A percentile compares a stretch with the other conserved stretches of the same genome.
Evolutionary conservation across 495 filamentous ascomycete genomes (phyloP).

Genomic region (Penicillium paxilli): DNA sequence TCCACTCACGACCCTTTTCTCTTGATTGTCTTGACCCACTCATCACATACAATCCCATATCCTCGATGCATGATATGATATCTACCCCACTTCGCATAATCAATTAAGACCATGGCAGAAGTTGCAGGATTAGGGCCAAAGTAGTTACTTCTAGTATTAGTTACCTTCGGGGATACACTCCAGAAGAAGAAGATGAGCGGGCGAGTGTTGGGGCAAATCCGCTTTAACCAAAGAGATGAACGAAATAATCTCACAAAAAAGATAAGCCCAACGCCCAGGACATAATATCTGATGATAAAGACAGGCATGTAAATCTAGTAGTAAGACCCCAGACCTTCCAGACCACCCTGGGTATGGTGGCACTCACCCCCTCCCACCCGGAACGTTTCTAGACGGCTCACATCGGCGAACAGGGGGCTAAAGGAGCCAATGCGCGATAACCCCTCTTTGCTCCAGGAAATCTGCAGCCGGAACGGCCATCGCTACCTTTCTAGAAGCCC

Average conservation of each 20-base stretch:
- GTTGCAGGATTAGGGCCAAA: not conserved
- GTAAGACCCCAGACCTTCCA: constrained; percentile 2
- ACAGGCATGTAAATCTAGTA: not conserved
- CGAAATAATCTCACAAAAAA: not conserved
- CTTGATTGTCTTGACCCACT: not conserved
- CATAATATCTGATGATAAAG: not conserved
- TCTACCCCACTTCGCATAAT: constrained; percentile 20
- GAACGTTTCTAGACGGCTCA: constrained; percentile 21
- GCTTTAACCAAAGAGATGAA: not conserved
- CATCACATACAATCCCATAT: not conserved
- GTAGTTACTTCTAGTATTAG: no score
- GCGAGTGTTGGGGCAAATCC: not conserved
- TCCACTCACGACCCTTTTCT: not conserved
- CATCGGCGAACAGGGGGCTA: constrained; percentile 17
- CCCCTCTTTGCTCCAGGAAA: constrained; percentile 16
- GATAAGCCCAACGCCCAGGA: not conserved
- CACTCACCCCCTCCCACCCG: constrained; percentile 14
- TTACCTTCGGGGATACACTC: not conserved
- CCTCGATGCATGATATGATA: constrained; percentile 20
- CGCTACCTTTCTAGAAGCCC: constrained; percentile 31
- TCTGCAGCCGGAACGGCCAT: constrained; percentile 6
- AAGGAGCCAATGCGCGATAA: constrained; percentile 16
- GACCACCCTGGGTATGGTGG: constrained; percentile 13
- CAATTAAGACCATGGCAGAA: not conserved
- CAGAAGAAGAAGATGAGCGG: not conserved